Evolutionary conservation across 1,284 basidiomycete genomes (phyloP).

Genomic region (Tausonia pullulans): DNA sequence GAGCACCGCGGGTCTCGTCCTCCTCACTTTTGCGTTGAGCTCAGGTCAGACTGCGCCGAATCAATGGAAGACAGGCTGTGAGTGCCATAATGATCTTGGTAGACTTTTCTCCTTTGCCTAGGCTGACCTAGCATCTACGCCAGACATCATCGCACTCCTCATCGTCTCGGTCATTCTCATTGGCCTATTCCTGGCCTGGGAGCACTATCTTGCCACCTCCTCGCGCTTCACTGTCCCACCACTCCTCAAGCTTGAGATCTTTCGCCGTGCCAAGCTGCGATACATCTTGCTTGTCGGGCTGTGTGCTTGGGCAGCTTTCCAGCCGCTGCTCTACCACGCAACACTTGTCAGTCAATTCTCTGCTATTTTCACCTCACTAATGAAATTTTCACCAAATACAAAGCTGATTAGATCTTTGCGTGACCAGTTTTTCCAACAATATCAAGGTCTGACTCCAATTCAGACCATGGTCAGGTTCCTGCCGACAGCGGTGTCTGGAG

Average conservation of each 20-base stretch:
- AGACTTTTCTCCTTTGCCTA: not conserved
- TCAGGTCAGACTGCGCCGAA: slow-evolving; percentile 57
- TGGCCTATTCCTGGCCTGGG: slow-evolving; percentile 54
- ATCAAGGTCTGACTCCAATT: slow-evolving; percentile 25
- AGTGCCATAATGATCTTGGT: slow-evolving; percentile 25
- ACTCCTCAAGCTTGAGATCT: slow-evolving; percentile 59
- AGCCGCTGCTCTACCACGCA: slow-evolving; percentile 22
- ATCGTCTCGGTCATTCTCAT: slow-evolving; percentile 52
- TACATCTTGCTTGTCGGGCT: slow-evolving; percentile 57
- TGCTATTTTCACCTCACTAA: not conserved
- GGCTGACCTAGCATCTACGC: not conserved
- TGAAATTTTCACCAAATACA: not conserved
- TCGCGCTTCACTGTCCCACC: slow-evolving; percentile 41
- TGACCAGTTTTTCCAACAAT: slow-evolving; percentile 18
- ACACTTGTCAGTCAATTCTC: not conserved
- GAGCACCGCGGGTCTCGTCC: slow-evolving; percentile 46
- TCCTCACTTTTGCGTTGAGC: slow-evolving; percentile 68
- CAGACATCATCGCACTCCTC: slow-evolving; percentile 44
- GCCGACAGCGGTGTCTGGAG: slow-evolving; percentile 26
- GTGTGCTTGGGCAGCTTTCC: slow-evolving; percentile 55
- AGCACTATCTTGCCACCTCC: slow-evolving; percentile 43
- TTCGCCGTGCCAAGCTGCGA: slow-evolving; percentile 52
- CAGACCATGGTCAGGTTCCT: slow-evolving; percentile 30
- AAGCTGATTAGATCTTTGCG: not conserved
- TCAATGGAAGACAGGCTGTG: slow-evolving; percentile 65